Evolutionary conservation across 495 filamentous ascomycete species (phyloP).

Genomic region (Monascus purpureus): DNA sequence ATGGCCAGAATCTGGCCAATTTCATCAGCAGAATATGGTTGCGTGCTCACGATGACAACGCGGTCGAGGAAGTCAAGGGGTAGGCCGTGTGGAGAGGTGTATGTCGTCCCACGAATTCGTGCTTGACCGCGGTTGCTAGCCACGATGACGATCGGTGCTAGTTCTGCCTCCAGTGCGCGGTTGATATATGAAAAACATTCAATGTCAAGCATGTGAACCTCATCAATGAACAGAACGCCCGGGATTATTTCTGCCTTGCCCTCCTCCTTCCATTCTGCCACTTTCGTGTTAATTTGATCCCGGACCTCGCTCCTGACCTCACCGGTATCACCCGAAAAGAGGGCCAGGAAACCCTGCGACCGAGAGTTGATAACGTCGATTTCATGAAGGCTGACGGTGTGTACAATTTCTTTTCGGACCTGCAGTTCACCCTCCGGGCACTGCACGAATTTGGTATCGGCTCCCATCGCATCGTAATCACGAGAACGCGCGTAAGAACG

Average conservation of each 20-base stretch:
- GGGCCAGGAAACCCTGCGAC: slow-evolving; percentile 88
- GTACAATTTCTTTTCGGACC: slow-evolving; percentile 90
- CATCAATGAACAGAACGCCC: slow-evolving; percentile 95
- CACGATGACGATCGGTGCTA: slow-evolving; percentile 98
- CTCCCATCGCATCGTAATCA: slow-evolving; percentile 98
- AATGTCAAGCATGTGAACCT: slow-evolving; percentile 99
- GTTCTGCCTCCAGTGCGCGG: slow-evolving; percentile 81
- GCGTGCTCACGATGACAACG: slow-evolving; percentile 91
- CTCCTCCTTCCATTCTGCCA: slow-evolving; percentile 97
- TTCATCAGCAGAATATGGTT: slow-evolving; percentile 72
- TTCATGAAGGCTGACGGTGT: slow-evolving; percentile 93
- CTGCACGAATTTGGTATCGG: slow-evolving; percentile 94
- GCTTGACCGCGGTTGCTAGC: slow-evolving; percentile 93
- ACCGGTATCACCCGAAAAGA: slow-evolving; percentile 95
- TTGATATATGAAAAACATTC: slow-evolving; percentile 99
- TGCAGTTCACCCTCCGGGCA: slow-evolving; percentile 98
- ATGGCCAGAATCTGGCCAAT: slow-evolving; percentile 83
- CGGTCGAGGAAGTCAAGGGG: slow-evolving; percentile 95
- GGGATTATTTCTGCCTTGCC: slow-evolving; percentile 97
- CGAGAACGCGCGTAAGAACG: slow-evolving; percentile 84
- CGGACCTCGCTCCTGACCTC: slow-evolving; percentile 95
- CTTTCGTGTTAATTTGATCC: slow-evolving; percentile 97
- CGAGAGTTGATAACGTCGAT: slow-evolving; percentile 99
- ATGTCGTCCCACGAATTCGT: slow-evolving; percentile 84
- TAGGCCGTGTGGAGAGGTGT: slow-evolving; percentile 80